Percentiles rank a stretch among this genome's conserved stretches.
phyloP scores from a whole-genome alignment of 257 asterid species.

The Petrea volubilis region DNA sequence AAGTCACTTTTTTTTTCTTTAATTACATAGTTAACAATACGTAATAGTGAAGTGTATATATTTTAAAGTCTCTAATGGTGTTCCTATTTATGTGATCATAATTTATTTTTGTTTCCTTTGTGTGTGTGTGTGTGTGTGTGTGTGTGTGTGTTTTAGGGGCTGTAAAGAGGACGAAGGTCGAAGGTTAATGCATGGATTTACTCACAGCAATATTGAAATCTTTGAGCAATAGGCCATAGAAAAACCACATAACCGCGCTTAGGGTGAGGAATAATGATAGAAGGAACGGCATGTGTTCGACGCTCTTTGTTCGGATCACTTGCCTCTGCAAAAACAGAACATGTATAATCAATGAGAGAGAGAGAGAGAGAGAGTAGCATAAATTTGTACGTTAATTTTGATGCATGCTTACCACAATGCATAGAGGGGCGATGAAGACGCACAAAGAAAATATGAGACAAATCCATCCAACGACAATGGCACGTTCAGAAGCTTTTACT shows the following conservation, averaged over 20 bases:
- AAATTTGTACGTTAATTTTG: neutral
- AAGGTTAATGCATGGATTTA: neutral
- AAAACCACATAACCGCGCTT: conserved; percentile 72
- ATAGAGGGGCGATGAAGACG: conserved; percentile 71
- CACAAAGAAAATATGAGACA: conserved; percentile 61
- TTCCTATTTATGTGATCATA: too few relatives aligned
- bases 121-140: too few relatives aligned
- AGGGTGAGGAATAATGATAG: conserved; percentile 60
- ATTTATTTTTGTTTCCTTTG: too few relatives aligned
- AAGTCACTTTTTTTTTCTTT: too few relatives aligned
- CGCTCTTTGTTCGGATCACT: conserved; percentile 62
- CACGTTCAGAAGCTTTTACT: conserved; percentile 42
- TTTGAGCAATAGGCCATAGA: conserved; percentile 49
- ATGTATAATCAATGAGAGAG: neutral
- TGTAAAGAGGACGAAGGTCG: neutral
- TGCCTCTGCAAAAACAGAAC: conserved; percentile 41
- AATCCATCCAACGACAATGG: conserved; percentile 65
- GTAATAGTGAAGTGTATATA: too few relatives aligned
- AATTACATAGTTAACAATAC: too few relatives aligned
- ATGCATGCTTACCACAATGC: conserved; percentile 52
- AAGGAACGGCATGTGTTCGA: conserved; percentile 69
- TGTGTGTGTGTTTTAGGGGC: too few relatives aligned
- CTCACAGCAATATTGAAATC: conserved; percentile 47
- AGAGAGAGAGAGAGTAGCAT: neutral
- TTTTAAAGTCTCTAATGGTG: too few relatives aligned